phyloP scores from a whole-genome alignment of 2,329 filamentous ascomycete species.

The Stagonosporopsis cucurbitacearum region DNA sequence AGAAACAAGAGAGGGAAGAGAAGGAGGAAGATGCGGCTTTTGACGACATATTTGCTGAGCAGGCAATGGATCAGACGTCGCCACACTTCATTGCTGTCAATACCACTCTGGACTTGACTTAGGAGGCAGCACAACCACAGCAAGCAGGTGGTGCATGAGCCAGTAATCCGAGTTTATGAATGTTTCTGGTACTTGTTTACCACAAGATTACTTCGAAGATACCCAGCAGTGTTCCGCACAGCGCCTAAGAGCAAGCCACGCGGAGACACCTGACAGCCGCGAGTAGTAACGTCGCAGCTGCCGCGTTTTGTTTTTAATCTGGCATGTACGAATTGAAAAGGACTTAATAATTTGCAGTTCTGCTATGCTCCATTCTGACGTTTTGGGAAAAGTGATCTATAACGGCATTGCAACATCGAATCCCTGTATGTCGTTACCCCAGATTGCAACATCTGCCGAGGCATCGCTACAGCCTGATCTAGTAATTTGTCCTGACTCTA shows the following conservation, averaged over 20 bases:
- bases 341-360: neutral
- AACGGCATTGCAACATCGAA: conserved; percentile 20
- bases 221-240: neutral
- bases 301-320: neutral
- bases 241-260: neutral
- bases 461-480: neutral
- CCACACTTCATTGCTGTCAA: conserved; percentile 11
- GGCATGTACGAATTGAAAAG: neutral
- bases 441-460: conserved; percentile 7
- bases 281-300: neutral
- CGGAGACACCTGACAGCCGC: too few species aligned
- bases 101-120: neutral
- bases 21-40: conserved; percentile 10
- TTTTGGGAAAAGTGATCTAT: neutral
- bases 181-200: neutral
- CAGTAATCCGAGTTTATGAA: neutral
- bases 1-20: conserved; percentile 14
- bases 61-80: conserved; percentile 10
- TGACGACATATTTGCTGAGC: conserved; percentile 4
- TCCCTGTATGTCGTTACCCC: conserved; percentile 23
- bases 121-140: neutral
- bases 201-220: neutral
- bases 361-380: neutral
- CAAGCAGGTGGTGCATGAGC: neutral
- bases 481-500: conserved; percentile 11